Evolutionary conservation across 2,329 filamentous ascomycete species (phyloP).

Genomic region (Xylaria sp.): DNA sequence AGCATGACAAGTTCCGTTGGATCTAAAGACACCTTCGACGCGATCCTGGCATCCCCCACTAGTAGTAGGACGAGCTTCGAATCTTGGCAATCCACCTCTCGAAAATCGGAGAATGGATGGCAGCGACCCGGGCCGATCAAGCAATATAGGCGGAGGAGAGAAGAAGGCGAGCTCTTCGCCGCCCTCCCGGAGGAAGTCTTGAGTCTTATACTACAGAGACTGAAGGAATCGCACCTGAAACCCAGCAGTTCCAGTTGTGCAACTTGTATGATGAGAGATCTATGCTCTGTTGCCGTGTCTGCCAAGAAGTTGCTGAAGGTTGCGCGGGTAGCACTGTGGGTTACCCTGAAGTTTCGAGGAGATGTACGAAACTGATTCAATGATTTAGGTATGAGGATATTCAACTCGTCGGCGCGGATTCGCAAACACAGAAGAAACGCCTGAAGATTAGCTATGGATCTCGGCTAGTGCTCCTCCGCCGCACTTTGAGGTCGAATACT

Average conservation of each 20-base stretch:
- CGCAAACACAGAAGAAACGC: slow-evolving; percentile 65
- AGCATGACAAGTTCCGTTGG: slow-evolving; percentile 45
- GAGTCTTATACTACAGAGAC: slow-evolving; percentile 64
- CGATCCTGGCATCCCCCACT: slow-evolving; percentile 47
- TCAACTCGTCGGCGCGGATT: slow-evolving; percentile 68
- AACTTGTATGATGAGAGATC: slow-evolving; percentile 73
- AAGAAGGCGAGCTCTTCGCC: slow-evolving; percentile 65
- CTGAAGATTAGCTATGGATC: slow-evolving; percentile 65
- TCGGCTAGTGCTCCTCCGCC: slow-evolving; percentile 66
- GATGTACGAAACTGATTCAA: slow-evolving; percentile 21
- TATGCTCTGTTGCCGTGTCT: slow-evolving; percentile 62
- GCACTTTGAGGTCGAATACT: slow-evolving; percentile 65
- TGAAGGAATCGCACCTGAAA: slow-evolving; percentile 64
- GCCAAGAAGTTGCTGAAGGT: slow-evolving; percentile 64
- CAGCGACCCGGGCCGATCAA: slow-evolving; percentile 53
- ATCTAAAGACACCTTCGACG: slow-evolving; percentile 48
- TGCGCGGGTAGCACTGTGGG: slow-evolving; percentile 64
- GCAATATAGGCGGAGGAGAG: slow-evolving; percentile 50
- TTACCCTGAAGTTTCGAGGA: slow-evolving; percentile 15
- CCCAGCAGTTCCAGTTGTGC: slow-evolving; percentile 64
- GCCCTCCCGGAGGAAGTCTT: slow-evolving; percentile 69
- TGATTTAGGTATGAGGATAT: slow-evolving; percentile 66
- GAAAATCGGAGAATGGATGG: slow-evolving; percentile 48
- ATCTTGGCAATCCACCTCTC: slow-evolving; percentile 52
- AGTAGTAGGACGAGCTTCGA: slow-evolving; percentile 57